Percentiles rank a stretch among this genome's conserved stretches.
Evolutionary conservation across 306 rosid genomes (phyloP).

Genomic region (Lathyrus sativus): DNA sequence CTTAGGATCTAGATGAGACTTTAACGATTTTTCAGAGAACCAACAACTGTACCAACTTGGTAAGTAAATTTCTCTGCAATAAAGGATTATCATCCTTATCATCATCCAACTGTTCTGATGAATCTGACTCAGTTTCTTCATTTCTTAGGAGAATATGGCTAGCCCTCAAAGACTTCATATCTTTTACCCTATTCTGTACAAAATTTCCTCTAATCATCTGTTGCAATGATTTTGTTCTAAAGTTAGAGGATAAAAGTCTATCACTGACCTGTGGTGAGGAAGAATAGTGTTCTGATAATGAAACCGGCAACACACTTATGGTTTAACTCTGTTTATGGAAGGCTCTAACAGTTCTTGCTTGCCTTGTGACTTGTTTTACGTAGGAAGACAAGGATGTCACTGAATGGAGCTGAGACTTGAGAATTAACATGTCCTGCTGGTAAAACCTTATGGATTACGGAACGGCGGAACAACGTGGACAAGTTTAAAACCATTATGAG

Average conservation of each 20-base stretch:
- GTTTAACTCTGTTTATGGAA: too few relatives aligned
- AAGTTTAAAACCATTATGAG: too few relatives aligned
- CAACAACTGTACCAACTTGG: slow-evolving; percentile 55
- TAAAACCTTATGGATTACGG: too few relatives aligned
- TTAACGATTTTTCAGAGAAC: slow-evolving; percentile 55
- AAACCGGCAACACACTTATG: too few relatives aligned
- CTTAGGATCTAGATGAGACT: slow-evolving; percentile 61
- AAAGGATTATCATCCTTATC: slow-evolving; percentile 78
- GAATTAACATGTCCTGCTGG: too few relatives aligned
- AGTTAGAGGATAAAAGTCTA: slow-evolving; percentile 53
- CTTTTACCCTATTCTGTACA: slow-evolving; percentile 63
- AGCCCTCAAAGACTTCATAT: slow-evolving; percentile 46
- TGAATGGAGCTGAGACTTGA: too few relatives aligned
- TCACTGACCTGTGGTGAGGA: slow-evolving; percentile 77
- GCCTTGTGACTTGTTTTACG: too few relatives aligned
- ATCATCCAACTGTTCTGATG: too few relatives aligned
- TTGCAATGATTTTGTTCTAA: slow-evolving; percentile 61
- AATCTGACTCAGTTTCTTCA: slow-evolving; percentile 80
- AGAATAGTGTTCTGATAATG: too few relatives aligned
- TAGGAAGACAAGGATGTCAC: too few relatives aligned
- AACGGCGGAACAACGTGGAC: too few relatives aligned
- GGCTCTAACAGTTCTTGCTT: too few relatives aligned
- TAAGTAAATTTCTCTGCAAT: slow-evolving; percentile 76
- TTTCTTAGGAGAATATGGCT: slow-evolving; percentile 49
- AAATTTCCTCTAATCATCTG: slow-evolving; percentile 57